These are phyloP conservation scores for Globisporangium nunn DNA, from an alignment of 352 stramenopile genomes.

Conservation along the genomic window DNA sequence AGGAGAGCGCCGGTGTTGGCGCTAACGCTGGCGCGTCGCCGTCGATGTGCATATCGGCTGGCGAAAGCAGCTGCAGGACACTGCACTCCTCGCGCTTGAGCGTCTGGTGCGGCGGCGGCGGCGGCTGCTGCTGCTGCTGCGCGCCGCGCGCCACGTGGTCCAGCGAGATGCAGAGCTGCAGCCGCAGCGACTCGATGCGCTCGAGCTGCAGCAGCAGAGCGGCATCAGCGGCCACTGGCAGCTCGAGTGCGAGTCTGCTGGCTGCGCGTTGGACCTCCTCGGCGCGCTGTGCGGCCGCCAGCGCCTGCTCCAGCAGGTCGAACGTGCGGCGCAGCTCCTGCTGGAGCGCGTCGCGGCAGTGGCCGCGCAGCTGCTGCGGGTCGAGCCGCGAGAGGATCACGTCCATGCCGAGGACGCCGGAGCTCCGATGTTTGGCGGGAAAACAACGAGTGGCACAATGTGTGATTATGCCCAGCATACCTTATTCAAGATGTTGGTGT, in stretches of 20 bases:
- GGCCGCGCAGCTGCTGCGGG: slow-evolving; percentile 12
- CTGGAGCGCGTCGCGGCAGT: slow-evolving; percentile 15
- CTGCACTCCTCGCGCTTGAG: slow-evolving; percentile 6
- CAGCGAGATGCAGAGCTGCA: slow-evolving; percentile 13
- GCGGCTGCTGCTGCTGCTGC: background rate
- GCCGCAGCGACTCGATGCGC: slow-evolving; percentile 12
- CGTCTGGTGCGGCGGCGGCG: too few species aligned
- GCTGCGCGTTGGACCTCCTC: slow-evolving; percentile 17
- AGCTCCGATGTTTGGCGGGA: too few species aligned
- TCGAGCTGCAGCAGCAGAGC: slow-evolving; percentile 8
- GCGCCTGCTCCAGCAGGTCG: slow-evolving; percentile 9
- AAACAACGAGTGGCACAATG: too few species aligned
- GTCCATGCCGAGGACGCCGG: slow-evolving; percentile 7
- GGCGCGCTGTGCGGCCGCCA: slow-evolving; percentile 10
- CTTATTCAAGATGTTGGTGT: too few species aligned
- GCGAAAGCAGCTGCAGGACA: too few species aligned
- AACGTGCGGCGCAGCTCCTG: slow-evolving; percentile 13
- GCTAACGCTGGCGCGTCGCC: too few species aligned
- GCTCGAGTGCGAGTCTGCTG: slow-evolving; percentile 1
- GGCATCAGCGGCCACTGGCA: slow-evolving; percentile 9
- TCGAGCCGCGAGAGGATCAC: slow-evolving; percentile 18
- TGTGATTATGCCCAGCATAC: too few species aligned
- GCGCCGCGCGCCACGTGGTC: slow-evolving; percentile 8
- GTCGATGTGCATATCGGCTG: too few species aligned
- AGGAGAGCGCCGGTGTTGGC: too few species aligned